Base-by-base conservation (phyloP, 2,329 filamentous ascomycete species). In the Exophiala aquamarina region DNA sequence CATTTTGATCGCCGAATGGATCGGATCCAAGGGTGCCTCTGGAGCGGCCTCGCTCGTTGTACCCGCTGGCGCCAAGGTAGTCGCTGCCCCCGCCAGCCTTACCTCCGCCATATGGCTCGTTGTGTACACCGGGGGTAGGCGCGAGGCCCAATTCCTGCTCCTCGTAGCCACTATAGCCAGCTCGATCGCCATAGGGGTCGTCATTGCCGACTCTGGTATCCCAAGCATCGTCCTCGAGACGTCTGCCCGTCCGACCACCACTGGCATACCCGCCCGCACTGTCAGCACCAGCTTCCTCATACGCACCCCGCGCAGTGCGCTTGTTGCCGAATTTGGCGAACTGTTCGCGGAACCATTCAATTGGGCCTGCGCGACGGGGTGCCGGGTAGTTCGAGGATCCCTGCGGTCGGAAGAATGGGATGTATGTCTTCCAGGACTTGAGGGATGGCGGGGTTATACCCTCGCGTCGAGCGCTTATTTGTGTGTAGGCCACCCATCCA, bases 221-320 rank as follows among this genome's bases (percentile, higher is more conserved):
- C 89, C 89, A 95, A 2, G 88, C 87, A 62, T 91, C 87, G 63
- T 94, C 89, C 61, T 93, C 89, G 64, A 86, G 84, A 17, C 81
- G 81, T 44, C 79, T 68, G 44, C 75, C 73, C 45, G 72, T 70
- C 36, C 70, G 70, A 42, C 75, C 74, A 44, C 72, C 70, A 31
- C 70, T 70, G 31, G 61, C 54, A 41, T 31, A 54, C 4, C 44
- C 52, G 11, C 61, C 64, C 47, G 61, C 60, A 41, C 66, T 59
- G 13, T 42, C 67, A 49, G 66, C 69, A 5, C 70, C 63, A 4
- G 77, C 70, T 59, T 75, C 73, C 57, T 90, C 87, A 71, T 89
- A 90, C 37, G 84, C 84, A 55, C 86, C 87, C 2, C 78, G 73
- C 0, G 86, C 85, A 31, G 80, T 82, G 43, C 83, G 79, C 55